A percentile compares a stretch with the other conserved stretches of the same genome.
These are phyloP conservation scores for Talaromyces sp. DNA, from an alignment of 2,329 filamentous ascomycete species.

Conservation along the genomic window DNA sequence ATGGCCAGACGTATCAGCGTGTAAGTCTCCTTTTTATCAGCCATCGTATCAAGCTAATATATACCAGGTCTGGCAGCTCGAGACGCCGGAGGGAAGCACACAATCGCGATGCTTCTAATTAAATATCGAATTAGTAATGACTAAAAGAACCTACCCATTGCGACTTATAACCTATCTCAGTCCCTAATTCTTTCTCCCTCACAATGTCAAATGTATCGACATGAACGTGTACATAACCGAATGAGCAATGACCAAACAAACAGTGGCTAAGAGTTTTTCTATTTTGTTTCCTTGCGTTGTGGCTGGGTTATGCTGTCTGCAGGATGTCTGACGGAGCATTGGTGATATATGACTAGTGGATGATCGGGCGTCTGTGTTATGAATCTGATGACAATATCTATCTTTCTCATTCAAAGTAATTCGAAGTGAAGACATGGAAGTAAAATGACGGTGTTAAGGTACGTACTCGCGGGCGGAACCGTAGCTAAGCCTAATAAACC, in stretches of 20 bases:
- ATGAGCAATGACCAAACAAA: slow-evolving; percentile 15
- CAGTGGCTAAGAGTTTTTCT: not conserved
- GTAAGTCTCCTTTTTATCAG: slow-evolving; percentile 56
- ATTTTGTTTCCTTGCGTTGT: slow-evolving; percentile 6
- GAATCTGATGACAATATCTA: slow-evolving; percentile 2
- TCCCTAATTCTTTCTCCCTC: slow-evolving; percentile 8
- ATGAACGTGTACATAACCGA: slow-evolving; percentile 16
- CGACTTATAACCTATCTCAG: slow-evolving; percentile 2
- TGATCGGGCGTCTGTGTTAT: not conserved
- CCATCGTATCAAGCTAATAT: slow-evolving; percentile 3
- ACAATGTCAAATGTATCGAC: slow-evolving; percentile 11
- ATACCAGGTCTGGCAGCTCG: slow-evolving; percentile 17
- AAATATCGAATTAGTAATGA: not conserved
- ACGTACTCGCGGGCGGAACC: not conserved
- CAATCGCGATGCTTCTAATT: slow-evolving; percentile 15
- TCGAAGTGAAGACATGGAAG: not conserved
- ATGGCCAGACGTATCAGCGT: slow-evolving; percentile 92
- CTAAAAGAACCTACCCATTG: slow-evolving; percentile 11
- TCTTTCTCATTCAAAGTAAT: not conserved
- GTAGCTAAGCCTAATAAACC: not conserved
- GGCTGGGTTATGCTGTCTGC: not conserved
- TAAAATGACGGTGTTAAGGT: not conserved
- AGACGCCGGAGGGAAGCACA: slow-evolving; percentile 18
- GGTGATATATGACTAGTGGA: slow-evolving; percentile 1
- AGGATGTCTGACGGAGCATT: not conserved